Conservation (phyloP, 2,329 filamentous ascomycete species). For the Trichoderma endophyticum region DNA sequence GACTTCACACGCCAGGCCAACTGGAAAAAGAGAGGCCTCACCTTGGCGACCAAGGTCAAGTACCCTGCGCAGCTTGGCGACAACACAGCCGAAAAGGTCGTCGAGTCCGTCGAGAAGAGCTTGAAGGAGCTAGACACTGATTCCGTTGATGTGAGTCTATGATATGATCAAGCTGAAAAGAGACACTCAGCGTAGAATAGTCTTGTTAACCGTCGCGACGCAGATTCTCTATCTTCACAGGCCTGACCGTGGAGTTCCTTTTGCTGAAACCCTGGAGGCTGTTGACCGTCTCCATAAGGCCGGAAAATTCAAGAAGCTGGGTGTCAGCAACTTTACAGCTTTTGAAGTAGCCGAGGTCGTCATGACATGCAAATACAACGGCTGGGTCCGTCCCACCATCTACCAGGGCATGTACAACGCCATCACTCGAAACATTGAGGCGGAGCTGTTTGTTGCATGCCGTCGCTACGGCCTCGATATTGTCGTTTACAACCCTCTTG, state of each 20-base stretch:
- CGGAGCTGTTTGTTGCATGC: slow-evolving; percentile 70
- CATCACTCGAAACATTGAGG: slow-evolving; percentile 71
- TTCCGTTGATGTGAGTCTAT: slow-evolving; percentile 60
- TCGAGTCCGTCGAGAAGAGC: slow-evolving; percentile 62
- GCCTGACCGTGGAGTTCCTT: slow-evolving; percentile 62
- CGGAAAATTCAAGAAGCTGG: slow-evolving; percentile 78
- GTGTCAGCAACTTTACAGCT: slow-evolving; percentile 79
- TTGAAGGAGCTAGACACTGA: slow-evolving; percentile 70
- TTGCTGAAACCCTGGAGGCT: slow-evolving; percentile 74
- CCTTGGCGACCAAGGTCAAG: slow-evolving; percentile 69
- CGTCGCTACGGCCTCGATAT: slow-evolving; percentile 20
- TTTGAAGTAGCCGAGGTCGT: slow-evolving; percentile 86
- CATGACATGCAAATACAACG: slow-evolving; percentile 72
- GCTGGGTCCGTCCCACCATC: slow-evolving; percentile 78
- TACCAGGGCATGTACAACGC: slow-evolving; percentile 89
- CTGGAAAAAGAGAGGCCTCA: slow-evolving; percentile 77
- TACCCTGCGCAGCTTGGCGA: slow-evolving; percentile 60
- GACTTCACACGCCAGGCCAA: slow-evolving; percentile 69
- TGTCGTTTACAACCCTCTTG: slow-evolving; percentile 20
- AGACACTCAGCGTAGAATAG: neutral
- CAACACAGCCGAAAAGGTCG: slow-evolving; percentile 63
- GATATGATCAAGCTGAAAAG: neutral
- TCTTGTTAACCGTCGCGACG: slow-evolving; percentile 2
- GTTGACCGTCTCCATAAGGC: slow-evolving; percentile 79
- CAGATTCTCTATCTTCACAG: slow-evolving; percentile 40